A percentile compares a stretch with the other conserved stretches of the same genome.
Conservation (phyloP, 1,139 yeast species). For the Schizosaccharomyces versatilis region DNA sequence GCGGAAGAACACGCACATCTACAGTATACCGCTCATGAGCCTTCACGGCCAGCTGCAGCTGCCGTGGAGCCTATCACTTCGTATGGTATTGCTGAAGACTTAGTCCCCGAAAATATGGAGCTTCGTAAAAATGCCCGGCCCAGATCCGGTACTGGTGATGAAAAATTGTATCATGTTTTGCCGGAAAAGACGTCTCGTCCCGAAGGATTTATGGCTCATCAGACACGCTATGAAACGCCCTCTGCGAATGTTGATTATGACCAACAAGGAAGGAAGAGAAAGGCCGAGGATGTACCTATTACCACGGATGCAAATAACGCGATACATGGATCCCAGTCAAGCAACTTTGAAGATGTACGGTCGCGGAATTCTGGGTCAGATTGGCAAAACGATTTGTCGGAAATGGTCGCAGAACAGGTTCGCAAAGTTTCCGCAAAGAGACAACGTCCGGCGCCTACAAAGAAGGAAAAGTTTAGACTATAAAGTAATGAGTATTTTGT, state of each 20-base stretch:
- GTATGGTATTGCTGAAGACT: conserved; percentile 9
- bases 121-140: conserved; percentile 10
- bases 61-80: conserved; percentile 8
- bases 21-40: conserved; percentile 6
- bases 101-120: conserved; percentile 13
- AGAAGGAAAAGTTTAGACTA: conserved; percentile 11
- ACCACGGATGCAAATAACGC: conserved; percentile 4
- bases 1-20: conserved; percentile 4
- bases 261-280: background rate
- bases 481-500: background rate
- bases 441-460: conserved; percentile 7
- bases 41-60: conserved; percentile 9
- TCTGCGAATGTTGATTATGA: background rate
- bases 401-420: conserved; percentile 12
- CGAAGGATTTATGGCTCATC: conserved; percentile 11
- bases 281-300: background rate
- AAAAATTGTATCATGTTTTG: conserved; percentile 8
- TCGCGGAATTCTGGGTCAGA: conserved; percentile 4
- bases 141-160: background rate
- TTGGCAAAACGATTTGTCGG: conserved; percentile 11
- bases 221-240: conserved; percentile 10
- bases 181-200: conserved; percentile 9
- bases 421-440: conserved; percentile 6
- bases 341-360: conserved; percentile 7
- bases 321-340: too few species aligned